Evolutionary conservation across 257 asterid species (phyloP).

Genomic region (Solanum okadae): DNA sequence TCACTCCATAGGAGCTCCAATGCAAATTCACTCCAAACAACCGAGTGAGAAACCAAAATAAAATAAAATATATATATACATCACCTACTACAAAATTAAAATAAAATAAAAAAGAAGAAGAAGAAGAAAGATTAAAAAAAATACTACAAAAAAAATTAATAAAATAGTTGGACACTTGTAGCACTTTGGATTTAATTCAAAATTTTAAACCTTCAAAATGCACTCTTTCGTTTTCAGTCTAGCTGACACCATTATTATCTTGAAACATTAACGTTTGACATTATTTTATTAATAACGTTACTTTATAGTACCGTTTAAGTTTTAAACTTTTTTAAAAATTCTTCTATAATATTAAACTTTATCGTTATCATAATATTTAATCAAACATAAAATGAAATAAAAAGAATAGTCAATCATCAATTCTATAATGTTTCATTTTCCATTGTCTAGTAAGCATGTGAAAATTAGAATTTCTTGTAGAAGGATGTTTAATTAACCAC

Average conservation of each 20-base stretch:
- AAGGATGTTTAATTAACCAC: neutral
- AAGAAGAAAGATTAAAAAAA: neutral
- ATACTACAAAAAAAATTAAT: neutral
- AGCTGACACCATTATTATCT: neutral
- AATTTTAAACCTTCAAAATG: neutral
- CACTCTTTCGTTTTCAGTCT: neutral
- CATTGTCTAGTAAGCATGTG: neutral
- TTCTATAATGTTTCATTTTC: neutral
- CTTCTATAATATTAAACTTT: neutral
- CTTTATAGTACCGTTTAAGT: neutral
- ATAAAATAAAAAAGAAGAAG: no score
- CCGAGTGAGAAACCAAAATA: neutral
- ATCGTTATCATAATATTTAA: neutral
- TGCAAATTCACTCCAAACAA: no score
- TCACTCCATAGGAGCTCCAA: neutral
- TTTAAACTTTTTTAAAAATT: neutral
- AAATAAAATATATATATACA: neutral
- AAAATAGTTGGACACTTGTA: neutral
- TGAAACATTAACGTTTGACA: neutral
- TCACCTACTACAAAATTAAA: neutral
- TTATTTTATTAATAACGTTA: neutral
- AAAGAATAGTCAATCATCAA: neutral
- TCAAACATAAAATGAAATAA: neutral
- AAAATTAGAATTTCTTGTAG: neutral
- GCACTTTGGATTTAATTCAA: neutral